Base-by-base conservation (phyloP, 805 yeast species). In the Candida manassasensis region DNA sequence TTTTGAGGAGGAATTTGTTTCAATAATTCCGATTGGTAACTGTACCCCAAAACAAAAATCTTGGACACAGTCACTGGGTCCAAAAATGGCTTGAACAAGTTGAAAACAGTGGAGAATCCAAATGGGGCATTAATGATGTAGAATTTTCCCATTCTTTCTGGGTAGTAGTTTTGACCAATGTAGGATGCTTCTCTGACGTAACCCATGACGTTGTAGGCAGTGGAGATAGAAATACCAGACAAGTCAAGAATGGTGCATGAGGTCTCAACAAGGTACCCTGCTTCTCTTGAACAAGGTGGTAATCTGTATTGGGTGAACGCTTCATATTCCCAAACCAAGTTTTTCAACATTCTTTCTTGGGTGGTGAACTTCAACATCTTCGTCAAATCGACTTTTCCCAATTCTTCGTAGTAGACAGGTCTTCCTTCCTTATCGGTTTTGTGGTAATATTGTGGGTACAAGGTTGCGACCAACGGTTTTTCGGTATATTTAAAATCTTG, bases 71-170 rank as follows among this genome's bases (percentile, higher is more conserved):
- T 93, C 37, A 90, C 97, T 3, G 97, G 97, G 59, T 93, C 98
- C 56, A 93, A 75, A 66, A 93, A 89, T 37, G 95, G 90, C 68
- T 88, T 88, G 69, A 93, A 85, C 37, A 89, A 57, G 59, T 79
- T 77, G 75, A 90, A 93, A 27, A 94, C 97, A 27, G 97, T 81
- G 25, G 96, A 79, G 66, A 93, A 93, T 2, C 98, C 98, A 57
- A 88, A 93, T 45, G 98, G 98, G 1, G 97, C 95, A 56, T 93
- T 93, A 64, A 93, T 86, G 51, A 89, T 69, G 66, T 88, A 90
- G 59, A 90, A 93, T 63, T 85, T 88, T 55, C 98, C 98, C 98
- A 93, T 93, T 64, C 97, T 84, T 72, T 93, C 98, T 11, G 98
- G 98, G 60, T 93, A 93, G 66, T 85, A 90, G 67, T 93, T 86